Evolutionary conservation across 176 grass and related monocot species (phyloP), one percentile per base, ranked within the genome.

Genomic region (Aegilops longissima): DNA sequence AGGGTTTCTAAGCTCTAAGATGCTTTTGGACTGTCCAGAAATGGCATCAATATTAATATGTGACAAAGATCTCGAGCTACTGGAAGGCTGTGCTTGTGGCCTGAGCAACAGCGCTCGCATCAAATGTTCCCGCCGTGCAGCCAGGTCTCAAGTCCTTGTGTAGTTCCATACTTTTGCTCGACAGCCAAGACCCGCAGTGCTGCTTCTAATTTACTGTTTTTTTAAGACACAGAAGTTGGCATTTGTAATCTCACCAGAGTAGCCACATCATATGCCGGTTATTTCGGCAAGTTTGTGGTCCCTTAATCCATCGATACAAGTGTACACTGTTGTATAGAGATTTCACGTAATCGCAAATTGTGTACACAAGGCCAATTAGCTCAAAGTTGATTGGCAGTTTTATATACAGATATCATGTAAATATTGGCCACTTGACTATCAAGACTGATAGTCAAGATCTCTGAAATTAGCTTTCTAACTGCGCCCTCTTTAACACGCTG

Each of bases 1-100:
- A 29, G 97, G 97, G 86, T 94, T 91, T 80, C 88, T 99, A 76
- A 86, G 86, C 71, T 96, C 90, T 31, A 99, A 94, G 90, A 90
- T 99, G 87, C 62, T 97, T 81, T 75, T 94, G 82, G 92, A 90
- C 44, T 93, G 92, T 85, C 97, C 92, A 18, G 92, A 94, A 79
- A 82, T 96, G 40, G 90, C 87, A 78, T 94, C 89, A 64, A 85
- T 94, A 87, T 85, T 94, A 44, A 87, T 87, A 65, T 99, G 94
- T 38, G 94, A 99, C 10, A 94, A 99, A 88, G 97, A 99, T 89
- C 88, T 99, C 1, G 97, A 99, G 70, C 90, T 99, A 30, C 83
- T 99, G 39, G 92, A 99, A 94, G 94, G 92, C 31, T 97, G 94
- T 88, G 92, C 92, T 80, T 99, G 97, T 85, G 87, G 87, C 39